phyloP scores from a whole-genome alignment of 306 rosid genomes.

The Dryas alaskensis region DNA sequence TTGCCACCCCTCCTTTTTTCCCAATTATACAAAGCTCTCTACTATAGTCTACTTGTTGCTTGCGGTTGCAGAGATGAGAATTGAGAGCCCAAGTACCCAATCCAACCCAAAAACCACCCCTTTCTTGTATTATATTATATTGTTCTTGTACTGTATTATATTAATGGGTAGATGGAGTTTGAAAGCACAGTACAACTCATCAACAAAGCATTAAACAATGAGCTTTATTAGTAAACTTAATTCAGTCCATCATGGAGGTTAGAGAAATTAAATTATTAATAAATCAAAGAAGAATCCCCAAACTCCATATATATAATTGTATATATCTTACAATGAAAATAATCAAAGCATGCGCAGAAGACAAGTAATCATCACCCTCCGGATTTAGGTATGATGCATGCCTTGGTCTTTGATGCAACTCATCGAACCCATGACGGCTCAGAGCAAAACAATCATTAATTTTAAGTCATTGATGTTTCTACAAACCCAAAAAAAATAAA shows the following conservation, averaged over 20 bases:
- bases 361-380: slow-evolving; percentile 39
- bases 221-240: neutral
- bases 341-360: slow-evolving; percentile 54
- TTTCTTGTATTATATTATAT: neutral
- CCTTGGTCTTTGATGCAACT: slow-evolving; percentile 36
- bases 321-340: slow-evolving; percentile 13
- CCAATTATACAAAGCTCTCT: slow-evolving; percentile 24
- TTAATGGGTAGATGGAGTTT: slow-evolving; percentile 25
- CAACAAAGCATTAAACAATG: slow-evolving; percentile 19
- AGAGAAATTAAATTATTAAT: slow-evolving; percentile 1
- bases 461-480: slow-evolving; percentile 24
- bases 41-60: slow-evolving; percentile 3
- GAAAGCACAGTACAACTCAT: slow-evolving; percentile 35
- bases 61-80: no score
- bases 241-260: slow-evolving; percentile 21
- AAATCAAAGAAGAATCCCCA: neutral
- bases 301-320: neutral
- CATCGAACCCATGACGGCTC: slow-evolving; percentile 38
- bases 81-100: no score
- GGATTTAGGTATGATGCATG: slow-evolving; percentile 36
- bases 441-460: slow-evolving; percentile 31
- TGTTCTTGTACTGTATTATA: slow-evolving; percentile 1
- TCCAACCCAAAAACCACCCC: neutral
- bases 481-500: slow-evolving; percentile 9
- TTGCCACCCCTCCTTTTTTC: slow-evolving; percentile 35